These are phyloP conservation scores for Termitomyces sp. DNA, from an alignment of 768 basidiomycete species.

Conservation along the genomic window DNA sequence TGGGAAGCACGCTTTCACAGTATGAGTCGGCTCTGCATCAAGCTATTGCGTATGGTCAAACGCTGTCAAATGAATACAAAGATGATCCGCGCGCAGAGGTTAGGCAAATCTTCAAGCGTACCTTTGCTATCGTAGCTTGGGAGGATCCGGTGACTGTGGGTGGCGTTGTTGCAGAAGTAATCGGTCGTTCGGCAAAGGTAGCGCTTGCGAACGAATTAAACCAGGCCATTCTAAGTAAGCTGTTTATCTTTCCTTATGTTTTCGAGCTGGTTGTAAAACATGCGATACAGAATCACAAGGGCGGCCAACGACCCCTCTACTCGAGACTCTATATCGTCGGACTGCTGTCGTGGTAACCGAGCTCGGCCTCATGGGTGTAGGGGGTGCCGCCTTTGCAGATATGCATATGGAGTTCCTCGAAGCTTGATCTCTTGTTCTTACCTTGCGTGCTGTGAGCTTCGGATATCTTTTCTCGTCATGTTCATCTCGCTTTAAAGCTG, in stretches of 20 bases:
- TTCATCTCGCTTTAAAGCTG: not conserved
- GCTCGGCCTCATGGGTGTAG: slow-evolving; percentile 67
- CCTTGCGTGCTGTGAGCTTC: not conserved
- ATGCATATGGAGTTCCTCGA: slow-evolving; percentile 72
- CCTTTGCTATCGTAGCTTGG: slow-evolving; percentile 78
- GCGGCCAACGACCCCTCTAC: slow-evolving; percentile 59
- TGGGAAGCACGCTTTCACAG: slow-evolving; percentile 20
- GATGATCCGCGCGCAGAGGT: slow-evolving; percentile 58
- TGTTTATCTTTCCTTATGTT: not conserved
- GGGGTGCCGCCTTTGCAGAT: slow-evolving; percentile 78
- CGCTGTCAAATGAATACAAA: slow-evolving; percentile 64
- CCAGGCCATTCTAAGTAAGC: slow-evolving; percentile 74
- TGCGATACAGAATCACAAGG: slow-evolving; percentile 67
- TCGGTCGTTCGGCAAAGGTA: slow-evolving; percentile 60
- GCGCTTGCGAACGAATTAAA: slow-evolving; percentile 74
- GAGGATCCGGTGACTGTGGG: slow-evolving; percentile 66
- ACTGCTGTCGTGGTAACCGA: slow-evolving; percentile 64
- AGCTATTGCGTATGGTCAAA: slow-evolving; percentile 73
- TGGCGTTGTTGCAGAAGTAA: slow-evolving; percentile 62
- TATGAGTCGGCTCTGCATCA: slow-evolving; percentile 57
- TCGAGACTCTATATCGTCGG: slow-evolving; percentile 78
- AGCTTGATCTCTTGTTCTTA: slow-evolving; percentile 14
- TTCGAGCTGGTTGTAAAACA: not conserved
- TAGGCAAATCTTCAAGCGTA: slow-evolving; percentile 61
- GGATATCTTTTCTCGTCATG: not conserved